Conservation (phyloP, 257 asterid genomes). For the Salvia splendens region DNA sequence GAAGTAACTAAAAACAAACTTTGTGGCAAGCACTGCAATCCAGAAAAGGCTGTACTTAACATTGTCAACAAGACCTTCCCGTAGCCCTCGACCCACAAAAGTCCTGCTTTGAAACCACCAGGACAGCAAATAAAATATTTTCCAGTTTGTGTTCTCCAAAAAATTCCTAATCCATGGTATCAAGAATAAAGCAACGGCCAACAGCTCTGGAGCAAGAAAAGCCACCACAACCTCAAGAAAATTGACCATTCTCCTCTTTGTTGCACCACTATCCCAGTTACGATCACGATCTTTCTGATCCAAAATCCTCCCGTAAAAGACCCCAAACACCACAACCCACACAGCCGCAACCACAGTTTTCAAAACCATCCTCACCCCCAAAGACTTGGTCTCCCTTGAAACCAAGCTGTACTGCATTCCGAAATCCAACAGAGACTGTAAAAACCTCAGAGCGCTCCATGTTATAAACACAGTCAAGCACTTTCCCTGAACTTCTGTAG, state of each 20-base stretch:
- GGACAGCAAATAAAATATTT: constrained; percentile 71
- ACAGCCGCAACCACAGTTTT: constrained; percentile 74
- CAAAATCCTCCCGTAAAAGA: constrained; percentile 76
- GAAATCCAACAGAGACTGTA: constrained; percentile 82
- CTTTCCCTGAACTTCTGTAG: constrained; percentile 71
- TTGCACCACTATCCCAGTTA: constrained; percentile 51
- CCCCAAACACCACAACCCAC: constrained; percentile 89
- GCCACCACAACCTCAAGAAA: constrained; percentile 74
- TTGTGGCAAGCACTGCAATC: constrained; percentile 81
- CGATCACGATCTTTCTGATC: constrained; percentile 57
- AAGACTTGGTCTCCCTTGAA: constrained; percentile 84
- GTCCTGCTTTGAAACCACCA: constrained; percentile 99
- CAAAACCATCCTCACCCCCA: constrained; percentile 83
- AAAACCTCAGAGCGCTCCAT: constrained; percentile 85
- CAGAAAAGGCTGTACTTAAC: constrained; percentile 84
- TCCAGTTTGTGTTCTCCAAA: constrained; percentile 92
- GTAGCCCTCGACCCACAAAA: constrained; percentile 94
- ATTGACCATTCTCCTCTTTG: constrained; percentile 52
- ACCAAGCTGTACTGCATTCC: constrained; percentile 85
- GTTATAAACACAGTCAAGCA: constrained; percentile 82
- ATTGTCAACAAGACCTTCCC: constrained; percentile 94
- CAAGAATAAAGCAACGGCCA: constrained; percentile 73
- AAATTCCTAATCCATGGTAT: constrained; percentile 92
- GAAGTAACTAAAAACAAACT: constrained; percentile 86
- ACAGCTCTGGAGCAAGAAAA: constrained; percentile 78